A percentile compares a stretch with the other conserved stretches of the same genome.
Evolutionary conservation across 2,329 filamentous ascomycete genomes (phyloP).

Genomic region (Xylaria sp.): DNA sequence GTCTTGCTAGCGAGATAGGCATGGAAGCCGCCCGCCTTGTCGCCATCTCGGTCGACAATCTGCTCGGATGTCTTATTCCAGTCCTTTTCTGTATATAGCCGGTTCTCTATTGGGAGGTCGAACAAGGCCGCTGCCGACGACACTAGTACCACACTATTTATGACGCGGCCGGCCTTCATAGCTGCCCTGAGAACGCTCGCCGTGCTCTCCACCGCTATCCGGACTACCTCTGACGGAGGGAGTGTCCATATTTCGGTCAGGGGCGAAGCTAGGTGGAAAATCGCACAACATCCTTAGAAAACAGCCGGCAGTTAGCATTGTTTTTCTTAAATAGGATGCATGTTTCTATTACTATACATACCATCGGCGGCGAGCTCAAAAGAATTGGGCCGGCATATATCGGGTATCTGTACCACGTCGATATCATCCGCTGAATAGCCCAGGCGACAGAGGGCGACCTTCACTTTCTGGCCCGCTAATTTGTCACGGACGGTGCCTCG

Average conservation of each 20-base stretch:
- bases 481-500: slow-evolving; percentile 47
- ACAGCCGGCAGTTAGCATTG: slow-evolving; percentile 8
- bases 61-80: slow-evolving; percentile 45
- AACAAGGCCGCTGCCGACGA: slow-evolving; percentile 46
- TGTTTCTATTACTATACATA: slow-evolving; percentile 26
- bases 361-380: slow-evolving; percentile 44
- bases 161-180: slow-evolving; percentile 34
- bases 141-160: slow-evolving; percentile 44
- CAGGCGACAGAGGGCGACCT: slow-evolving; percentile 39
- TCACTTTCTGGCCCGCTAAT: slow-evolving; percentile 43
- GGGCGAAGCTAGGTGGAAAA: slow-evolving; percentile 46
- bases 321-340: background rate
- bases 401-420: slow-evolving; percentile 45
- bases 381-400: slow-evolving; percentile 40
- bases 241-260: slow-evolving; percentile 42
- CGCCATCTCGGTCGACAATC: slow-evolving; percentile 35
- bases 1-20: slow-evolving; percentile 48
- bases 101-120: slow-evolving; percentile 39
- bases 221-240: slow-evolving; percentile 43
- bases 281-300: slow-evolving; percentile 44
- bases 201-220: slow-evolving; percentile 41
- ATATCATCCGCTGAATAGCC: slow-evolving; percentile 40
- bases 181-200: slow-evolving; percentile 42
- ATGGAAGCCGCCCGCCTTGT: slow-evolving; percentile 40
- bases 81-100: slow-evolving; percentile 43